Conservation (phyloP, 305 asterid genomes). For the Solanum hybrid region DNA sequence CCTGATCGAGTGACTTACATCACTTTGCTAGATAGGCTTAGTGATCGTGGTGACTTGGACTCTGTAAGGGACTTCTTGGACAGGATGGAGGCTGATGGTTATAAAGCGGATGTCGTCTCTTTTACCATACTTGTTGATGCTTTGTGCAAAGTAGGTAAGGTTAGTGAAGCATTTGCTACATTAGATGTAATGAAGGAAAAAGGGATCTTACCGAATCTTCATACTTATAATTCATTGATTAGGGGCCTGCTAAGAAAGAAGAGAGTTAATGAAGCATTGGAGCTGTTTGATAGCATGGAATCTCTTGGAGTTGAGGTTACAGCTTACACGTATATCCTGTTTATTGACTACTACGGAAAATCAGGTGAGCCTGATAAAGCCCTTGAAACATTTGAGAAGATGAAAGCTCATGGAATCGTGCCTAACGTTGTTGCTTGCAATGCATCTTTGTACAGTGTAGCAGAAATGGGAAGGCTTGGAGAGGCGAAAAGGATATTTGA, state of each 20-base stretch:
- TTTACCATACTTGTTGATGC: constrained; percentile 74
- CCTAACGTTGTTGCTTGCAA: constrained; percentile 80
- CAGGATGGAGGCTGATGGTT: constrained; percentile 78
- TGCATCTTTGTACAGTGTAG: constrained; percentile 72
- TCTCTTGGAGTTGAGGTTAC: constrained; percentile 43
- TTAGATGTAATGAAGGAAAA: constrained; percentile 57
- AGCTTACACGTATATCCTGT: constrained; percentile 66
- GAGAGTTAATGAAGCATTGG: constrained; percentile 58
- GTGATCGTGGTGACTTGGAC: constrained; percentile 66
- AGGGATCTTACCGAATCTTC: constrained; percentile 63
- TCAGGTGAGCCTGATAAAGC: constrained; percentile 78
- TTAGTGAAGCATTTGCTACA: constrained; percentile 57
- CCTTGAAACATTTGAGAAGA: constrained; percentile 60
- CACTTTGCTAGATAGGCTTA: constrained; percentile 69
- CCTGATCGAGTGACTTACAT: constrained; percentile 92
- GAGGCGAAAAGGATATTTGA: constrained; percentile 69
- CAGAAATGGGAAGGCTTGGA: constrained; percentile 60
- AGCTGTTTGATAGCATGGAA: constrained; percentile 52
- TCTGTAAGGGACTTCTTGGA: constrained; percentile 56
- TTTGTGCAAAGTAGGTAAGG: constrained; percentile 65
- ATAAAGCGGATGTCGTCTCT: constrained; percentile 70
- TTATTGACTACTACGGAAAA: constrained; percentile 83
- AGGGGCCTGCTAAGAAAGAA: constrained; percentile 63
- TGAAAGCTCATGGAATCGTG: constrained; percentile 76
- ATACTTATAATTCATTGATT: constrained; percentile 81